Evolutionary conservation across 306 rosid genomes (phyloP).

Genomic region (Cicer cuneatum): DNA sequence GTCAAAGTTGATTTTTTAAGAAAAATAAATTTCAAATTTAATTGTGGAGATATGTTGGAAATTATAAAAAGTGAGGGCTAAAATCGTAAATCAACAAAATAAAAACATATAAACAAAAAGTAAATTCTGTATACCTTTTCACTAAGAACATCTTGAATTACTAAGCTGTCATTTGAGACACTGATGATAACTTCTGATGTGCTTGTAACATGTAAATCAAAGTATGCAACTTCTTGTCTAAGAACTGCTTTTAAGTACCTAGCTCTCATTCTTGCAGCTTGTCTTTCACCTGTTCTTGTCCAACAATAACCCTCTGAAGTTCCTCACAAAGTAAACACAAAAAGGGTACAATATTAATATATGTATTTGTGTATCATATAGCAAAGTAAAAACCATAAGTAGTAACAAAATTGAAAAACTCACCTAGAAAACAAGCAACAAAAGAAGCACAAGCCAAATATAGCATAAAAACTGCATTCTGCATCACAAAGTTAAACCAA

Average conservation of each 20-base stretch:
- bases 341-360: background rate
- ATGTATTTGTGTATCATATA: background rate
- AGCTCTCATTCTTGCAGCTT: conserved; percentile 88
- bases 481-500: conserved; percentile 49
- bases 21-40: too few relatives aligned
- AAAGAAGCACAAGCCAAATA: conserved; percentile 76
- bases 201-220: conserved; percentile 88
- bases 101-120: too few relatives aligned
- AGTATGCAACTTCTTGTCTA: conserved; percentile 90
- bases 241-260: conserved; percentile 82
- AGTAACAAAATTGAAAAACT: conserved; percentile 41
- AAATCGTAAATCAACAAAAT: too few relatives aligned
- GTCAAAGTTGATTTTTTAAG: too few relatives aligned
- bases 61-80: too few relatives aligned
- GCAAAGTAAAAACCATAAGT: background rate
- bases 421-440: conserved; percentile 81
- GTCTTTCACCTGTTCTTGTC: conserved; percentile 97
- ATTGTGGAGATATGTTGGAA: too few relatives aligned
- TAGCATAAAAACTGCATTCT: conserved; percentile 78
- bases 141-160: conserved; percentile 82
- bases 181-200: conserved; percentile 88
- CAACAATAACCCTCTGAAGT: conserved; percentile 87
- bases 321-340: conserved; percentile 10
- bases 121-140: conserved; percentile 65
- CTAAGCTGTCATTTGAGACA: conserved; percentile 81